Evolutionary conservation across 1,139 yeast species (phyloP).

Genomic region (Lipomyces yarrowii): DNA sequence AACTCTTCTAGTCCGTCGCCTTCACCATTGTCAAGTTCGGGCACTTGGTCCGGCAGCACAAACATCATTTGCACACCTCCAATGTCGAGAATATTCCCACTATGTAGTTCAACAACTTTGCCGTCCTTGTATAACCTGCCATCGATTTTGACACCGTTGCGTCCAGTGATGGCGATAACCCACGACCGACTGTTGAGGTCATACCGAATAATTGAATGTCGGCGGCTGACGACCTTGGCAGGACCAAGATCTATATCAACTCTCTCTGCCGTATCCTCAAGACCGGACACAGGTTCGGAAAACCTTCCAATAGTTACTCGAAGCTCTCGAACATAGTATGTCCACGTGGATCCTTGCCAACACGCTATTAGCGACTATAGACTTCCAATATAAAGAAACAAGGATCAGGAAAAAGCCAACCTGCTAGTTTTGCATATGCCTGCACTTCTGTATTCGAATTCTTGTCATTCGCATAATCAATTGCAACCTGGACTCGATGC

Average conservation of each 20-base stretch:
- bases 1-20: constrained; percentile 11
- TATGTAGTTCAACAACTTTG: constrained; percentile 56
- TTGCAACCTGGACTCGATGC: constrained; percentile 48
- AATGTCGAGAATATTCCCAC: constrained; percentile 82
- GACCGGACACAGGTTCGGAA: constrained; percentile 52
- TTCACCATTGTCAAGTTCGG: constrained; percentile 40
- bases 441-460: constrained; percentile 74
- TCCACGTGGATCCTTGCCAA: constrained; percentile 64
- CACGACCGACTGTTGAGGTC: constrained; percentile 75
- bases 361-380: background rate
- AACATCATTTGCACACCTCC: constrained; percentile 99
- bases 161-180: constrained; percentile 81
- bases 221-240: constrained; percentile 89
- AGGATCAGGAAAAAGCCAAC: constrained; percentile 40
- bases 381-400: background rate
- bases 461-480: constrained; percentile 62
- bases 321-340: constrained; percentile 85
- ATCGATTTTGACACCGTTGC: constrained; percentile 93
- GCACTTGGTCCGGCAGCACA: constrained; percentile 89
- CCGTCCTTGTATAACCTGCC: constrained; percentile 55
- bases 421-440: constrained; percentile 95
- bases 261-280: constrained; percentile 38
- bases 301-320: constrained; percentile 82
- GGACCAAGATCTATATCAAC: constrained; percentile 95
- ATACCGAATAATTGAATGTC: constrained; percentile 82